Base-by-base conservation (phyloP, 176 grass and related monocot genomes). In the Alloteropsis semialata region DNA sequence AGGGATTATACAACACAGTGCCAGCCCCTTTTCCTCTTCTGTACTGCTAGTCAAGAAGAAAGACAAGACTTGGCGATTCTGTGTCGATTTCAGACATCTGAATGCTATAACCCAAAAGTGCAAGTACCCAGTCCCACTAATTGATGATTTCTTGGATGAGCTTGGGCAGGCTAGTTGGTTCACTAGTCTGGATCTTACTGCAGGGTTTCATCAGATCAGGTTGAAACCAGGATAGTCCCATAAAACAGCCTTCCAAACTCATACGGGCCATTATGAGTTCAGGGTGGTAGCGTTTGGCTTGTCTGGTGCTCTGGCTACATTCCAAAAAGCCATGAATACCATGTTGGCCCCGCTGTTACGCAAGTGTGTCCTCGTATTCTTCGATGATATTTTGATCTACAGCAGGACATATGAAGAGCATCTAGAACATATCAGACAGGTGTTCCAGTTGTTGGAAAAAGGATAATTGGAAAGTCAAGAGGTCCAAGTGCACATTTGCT, bases 221-320 rank as follows among this genome's bases (percentile, higher is more conserved):
- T 3, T 49, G 4, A 49, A 49, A 5, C 3, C 15, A 2, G 46
- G 16, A 0, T 14, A 49, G 1, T n/a, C 11, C 0, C 5, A 10
- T 8, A 58, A 58, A 25, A 58, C n/a, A 1, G n/a, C 10, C 0
- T 58, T 58, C 14, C 55, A 58, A 3, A 58, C 55, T 0, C 55
- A 58, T 10, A 2, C 8, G 0, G 55, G 55, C 0, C 24, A 27
- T 1, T 58, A 25, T 27, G 24, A 58, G 10, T 58, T 58, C 10
- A 10, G 2, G 0, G 10, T 58, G 0, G 27, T 27, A 24, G 24
- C n/a, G 0, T 27, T 58, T 27, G n/a, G 55, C 0, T 27, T 58
- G 6, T 12, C n/a, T 0, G n/a, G 55, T 0, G 55, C n/a, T 0
- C 55, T 3, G 0, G n/a, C 6, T 0, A 58, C 24, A 0, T 58